Percentiles rank a stretch among this genome's conserved stretches.
These are phyloP conservation scores for Parascedosporium putredinis DNA, from an alignment of 2,329 filamentous ascomycete species.

Conservation along the genomic window DNA sequence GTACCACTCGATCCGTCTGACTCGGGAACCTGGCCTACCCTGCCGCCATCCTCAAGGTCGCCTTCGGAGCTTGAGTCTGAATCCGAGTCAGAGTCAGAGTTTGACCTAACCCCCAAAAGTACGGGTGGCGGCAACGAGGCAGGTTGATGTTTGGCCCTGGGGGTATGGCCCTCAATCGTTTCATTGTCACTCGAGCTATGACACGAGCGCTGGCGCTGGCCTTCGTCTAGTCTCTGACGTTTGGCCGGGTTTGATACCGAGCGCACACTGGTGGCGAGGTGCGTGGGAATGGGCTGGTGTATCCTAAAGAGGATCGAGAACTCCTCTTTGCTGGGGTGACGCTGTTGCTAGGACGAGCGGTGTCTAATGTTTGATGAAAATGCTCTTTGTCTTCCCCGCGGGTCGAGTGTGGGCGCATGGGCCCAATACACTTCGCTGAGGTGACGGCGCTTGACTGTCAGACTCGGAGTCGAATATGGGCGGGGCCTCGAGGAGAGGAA, in stretches of 20 bases:
- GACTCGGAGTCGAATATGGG: conserved; percentile 17
- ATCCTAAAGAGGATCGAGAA: neutral
- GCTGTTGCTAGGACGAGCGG: too few relatives aligned
- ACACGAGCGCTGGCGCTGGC: too few relatives aligned
- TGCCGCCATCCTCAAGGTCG: too few relatives aligned
- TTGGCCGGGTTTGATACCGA: neutral
- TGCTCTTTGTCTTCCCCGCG: too few relatives aligned
- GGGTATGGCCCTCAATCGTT: too few relatives aligned
- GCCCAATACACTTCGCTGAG: neutral
- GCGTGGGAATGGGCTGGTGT: neutral
- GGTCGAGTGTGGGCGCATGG: too few relatives aligned
- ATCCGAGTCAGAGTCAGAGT: conserved; percentile 8
- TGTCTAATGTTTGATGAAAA: too few relatives aligned
- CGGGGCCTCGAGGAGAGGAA: conserved; percentile 21
- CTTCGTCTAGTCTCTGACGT: neutral
- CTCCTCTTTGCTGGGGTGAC: neutral
- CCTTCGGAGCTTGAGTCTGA: conserved; percentile 22
- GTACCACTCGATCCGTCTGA: conserved; percentile 7
- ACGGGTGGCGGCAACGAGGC: too few relatives aligned
- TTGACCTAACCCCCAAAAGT: too few relatives aligned
- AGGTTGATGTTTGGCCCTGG: too few relatives aligned
- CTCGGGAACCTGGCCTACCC: neutral
- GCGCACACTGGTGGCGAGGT: neutral
- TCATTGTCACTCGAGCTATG: too few relatives aligned
- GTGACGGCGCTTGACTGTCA: conserved; percentile 13